Conservation (phyloP, 2,329 filamentous ascomycete species). For the Bipolaris cookei region DNA sequence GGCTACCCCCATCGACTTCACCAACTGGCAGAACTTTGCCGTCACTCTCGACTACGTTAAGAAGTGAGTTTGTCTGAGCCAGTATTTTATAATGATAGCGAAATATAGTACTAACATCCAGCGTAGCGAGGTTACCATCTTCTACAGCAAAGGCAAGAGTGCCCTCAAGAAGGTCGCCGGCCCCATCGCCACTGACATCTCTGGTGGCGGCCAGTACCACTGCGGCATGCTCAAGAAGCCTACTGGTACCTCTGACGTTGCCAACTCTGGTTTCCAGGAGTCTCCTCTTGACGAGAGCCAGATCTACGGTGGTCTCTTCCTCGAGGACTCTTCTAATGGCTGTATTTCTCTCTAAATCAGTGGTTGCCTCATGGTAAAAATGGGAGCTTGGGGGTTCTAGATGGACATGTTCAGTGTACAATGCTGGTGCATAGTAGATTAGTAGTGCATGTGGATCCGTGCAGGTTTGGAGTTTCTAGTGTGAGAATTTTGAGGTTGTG, state of each 20-base stretch:
- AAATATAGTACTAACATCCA: neutral
- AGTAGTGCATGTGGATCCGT: neutral
- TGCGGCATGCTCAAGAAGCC: slow-evolving; percentile 69
- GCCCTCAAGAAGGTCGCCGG: slow-evolving; percentile 58
- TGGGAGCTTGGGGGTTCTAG: neutral
- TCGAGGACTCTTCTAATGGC: slow-evolving; percentile 46
- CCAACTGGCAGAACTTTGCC: slow-evolving; percentile 67
- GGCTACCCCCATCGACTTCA: slow-evolving; percentile 57
- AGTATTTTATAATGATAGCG: rapidly evolving
- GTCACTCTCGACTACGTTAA: slow-evolving; percentile 63
- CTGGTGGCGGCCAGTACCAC: slow-evolving; percentile 67
- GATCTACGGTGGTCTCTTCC: slow-evolving; percentile 50
- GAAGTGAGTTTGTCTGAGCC: slow-evolving; percentile 53
- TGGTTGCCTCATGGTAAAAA: neutral
- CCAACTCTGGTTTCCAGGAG: slow-evolving; percentile 47
- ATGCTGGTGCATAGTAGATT: neutral
- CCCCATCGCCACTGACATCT: slow-evolving; percentile 58
- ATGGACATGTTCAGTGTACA: neutral
- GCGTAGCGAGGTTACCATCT: slow-evolving; percentile 61
- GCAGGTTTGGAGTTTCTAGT: neutral
- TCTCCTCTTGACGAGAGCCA: slow-evolving; percentile 47
- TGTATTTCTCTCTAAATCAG: slow-evolving; percentile 41
- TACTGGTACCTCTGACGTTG: slow-evolving; percentile 51
- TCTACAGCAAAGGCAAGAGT: slow-evolving; percentile 60
- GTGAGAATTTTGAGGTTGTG: neutral